Evolutionary conservation across 164 flowering plant genomes (phyloP).

Genomic region (Brasenia schreberi): DNA sequence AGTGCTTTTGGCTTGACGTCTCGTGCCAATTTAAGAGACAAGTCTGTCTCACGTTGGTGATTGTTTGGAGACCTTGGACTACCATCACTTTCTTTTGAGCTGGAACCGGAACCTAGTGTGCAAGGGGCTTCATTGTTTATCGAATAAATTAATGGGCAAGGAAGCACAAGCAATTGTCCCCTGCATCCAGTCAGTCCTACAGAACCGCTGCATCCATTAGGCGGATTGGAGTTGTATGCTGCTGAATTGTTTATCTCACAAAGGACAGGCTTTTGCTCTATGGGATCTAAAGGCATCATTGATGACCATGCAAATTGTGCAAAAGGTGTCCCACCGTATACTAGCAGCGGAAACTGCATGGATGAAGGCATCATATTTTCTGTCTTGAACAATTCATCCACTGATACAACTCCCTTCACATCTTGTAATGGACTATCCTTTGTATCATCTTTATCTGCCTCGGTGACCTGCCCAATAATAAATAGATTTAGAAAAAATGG

Average conservation of each 20-base stretch:
- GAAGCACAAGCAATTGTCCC: slow-evolving; percentile 21
- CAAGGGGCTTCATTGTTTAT: not conserved
- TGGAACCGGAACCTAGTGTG: not conserved
- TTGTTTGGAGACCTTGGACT: slow-evolving; percentile 1
- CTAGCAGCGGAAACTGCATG: slow-evolving; percentile 15
- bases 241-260: slow-evolving; percentile 7
- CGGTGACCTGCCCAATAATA: not conserved
- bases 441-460: not conserved
- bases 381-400: not conserved
- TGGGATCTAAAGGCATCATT: slow-evolving; percentile 11
- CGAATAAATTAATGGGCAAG: slow-evolving; percentile 35
- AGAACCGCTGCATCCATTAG: slow-evolving; percentile 10
- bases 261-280: slow-evolving; percentile 6
- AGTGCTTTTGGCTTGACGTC: slow-evolving; percentile 7
- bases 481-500: not conserved
- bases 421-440: not conserved
- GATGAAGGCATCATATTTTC: slow-evolving; percentile 14
- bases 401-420: not conserved
- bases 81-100: slow-evolving; percentile 9
- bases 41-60: slow-evolving; percentile 10
- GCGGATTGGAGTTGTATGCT: slow-evolving; percentile 9
- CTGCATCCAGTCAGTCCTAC: not conserved
- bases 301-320: slow-evolving; percentile 40
- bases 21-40: slow-evolving; percentile 14
- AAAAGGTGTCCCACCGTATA: slow-evolving; percentile 21